Evolutionary conservation across 176 grass and related monocot species (phyloP).

Genomic region (Olyra latifolia): DNA sequence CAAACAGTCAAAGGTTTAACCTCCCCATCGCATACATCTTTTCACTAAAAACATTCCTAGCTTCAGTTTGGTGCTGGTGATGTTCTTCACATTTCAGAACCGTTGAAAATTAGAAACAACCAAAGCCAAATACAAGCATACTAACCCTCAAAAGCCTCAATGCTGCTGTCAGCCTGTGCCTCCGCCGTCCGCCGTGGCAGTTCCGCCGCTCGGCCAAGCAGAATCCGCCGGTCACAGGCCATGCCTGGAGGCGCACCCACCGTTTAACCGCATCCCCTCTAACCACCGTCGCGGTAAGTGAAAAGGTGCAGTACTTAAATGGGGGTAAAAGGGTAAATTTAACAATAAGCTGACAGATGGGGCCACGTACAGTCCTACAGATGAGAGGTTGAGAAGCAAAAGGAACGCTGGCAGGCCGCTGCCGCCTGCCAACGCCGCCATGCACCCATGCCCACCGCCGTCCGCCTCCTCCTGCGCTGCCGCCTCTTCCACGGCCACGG

Average conservation of each 20-base stretch:
- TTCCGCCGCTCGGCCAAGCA: neutral
- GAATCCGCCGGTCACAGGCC: neutral
- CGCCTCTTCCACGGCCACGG: constrained; percentile 31
- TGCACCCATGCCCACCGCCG: constrained; percentile 57
- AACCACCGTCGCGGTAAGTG: no score
- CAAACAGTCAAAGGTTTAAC: neutral
- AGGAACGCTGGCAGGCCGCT: no score
- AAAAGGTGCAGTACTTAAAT: neutral
- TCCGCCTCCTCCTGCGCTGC: constrained; percentile 44
- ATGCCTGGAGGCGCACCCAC: no score
- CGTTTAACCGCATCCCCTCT: no score
- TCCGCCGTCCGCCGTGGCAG: neutral
- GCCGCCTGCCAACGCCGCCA: constrained; percentile 40
- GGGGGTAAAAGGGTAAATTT: neutral
- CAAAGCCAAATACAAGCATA: neutral
- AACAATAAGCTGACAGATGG: neutral
- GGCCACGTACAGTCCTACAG: no score
- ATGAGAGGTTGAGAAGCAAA: no score
- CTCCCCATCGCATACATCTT: neutral
- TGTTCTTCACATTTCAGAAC: neutral
- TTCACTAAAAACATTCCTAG: neutral
- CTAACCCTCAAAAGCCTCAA: no score
- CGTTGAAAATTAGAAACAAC: neutral
- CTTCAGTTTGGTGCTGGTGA: neutral
- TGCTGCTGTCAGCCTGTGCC: neutral